Evolutionary conservation across 2,329 filamentous ascomycete species (phyloP), one percentile per base, ranked within the genome.

Genomic region (Lachnellula willkommii): DNA sequence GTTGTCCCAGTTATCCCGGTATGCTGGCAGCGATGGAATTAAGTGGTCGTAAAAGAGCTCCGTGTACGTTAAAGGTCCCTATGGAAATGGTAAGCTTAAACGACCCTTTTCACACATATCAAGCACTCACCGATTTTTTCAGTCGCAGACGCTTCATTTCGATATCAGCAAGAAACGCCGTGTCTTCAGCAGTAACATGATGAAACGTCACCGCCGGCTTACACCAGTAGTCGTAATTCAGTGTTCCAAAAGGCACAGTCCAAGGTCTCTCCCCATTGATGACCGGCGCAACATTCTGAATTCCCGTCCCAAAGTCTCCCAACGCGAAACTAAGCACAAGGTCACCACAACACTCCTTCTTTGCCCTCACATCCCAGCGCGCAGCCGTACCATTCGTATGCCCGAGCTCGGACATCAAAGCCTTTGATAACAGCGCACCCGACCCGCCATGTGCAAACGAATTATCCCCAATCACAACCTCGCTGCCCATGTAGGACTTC

Each of bases 381-480:
- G 76, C 77, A 5, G 72, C 77, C 7, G 81, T 68, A 7, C 73
- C 73, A 2, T 57, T 69, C 43, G 77, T 71, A 26, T 70, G 75
- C 78, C 79, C 69, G 51, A 73, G 65, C 74, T 85, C 78, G 2
- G 79, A 74, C 1, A 74, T 76, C 43, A 79, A 69, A 12, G 82
- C 73, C 28, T 76, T 70, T 22, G 79, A 82, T 39, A 83, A 58
- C 26, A 79, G 60, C 52, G 80, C 81, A 2, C 81, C 81, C 47
- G 76, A 79, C 2, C 81, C 81, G 2, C 81, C 81, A 60, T 83
- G 80, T 1, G 72, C 80, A 57, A 83, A 83, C 7, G 67, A 63
- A 42, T 76, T 72, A 17, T 66, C 66, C 15, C 67, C 66, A 37
- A 79, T 65, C 49, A 74, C 71, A 15, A 76, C 73, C 20, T 75